phyloP scores from a whole-genome alignment of 352 stramenopile species.

The Pythium dissotocum region DNA sequence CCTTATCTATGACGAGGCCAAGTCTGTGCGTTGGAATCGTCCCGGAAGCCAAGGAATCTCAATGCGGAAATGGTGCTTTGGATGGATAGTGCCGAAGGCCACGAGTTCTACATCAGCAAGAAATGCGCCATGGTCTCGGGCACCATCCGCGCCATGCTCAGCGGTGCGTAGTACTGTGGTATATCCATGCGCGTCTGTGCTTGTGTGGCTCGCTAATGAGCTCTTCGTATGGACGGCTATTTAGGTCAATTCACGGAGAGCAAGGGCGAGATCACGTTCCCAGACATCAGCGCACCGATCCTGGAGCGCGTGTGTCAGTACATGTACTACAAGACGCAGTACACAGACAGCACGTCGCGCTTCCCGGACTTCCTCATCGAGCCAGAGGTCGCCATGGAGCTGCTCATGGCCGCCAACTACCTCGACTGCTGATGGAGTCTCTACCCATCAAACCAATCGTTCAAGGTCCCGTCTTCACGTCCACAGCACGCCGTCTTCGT shows the following conservation, averaged over 20 bases:
- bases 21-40: background rate
- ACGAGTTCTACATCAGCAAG: constrained; percentile 94
- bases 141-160: constrained; percentile 97
- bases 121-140: constrained; percentile 94
- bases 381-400: constrained; percentile 96
- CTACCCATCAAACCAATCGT: background rate
- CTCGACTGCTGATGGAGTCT: constrained; percentile 84
- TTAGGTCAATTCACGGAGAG: constrained; percentile 91
- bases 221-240: background rate
- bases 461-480: background rate
- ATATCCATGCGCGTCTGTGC: background rate
- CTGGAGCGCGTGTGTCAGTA: constrained; percentile 98
- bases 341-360: constrained; percentile 92
- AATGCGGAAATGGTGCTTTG: background rate
- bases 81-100: constrained; percentile 88
- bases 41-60: constrained; percentile 15
- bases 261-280: constrained; percentile 97
- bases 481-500: background rate
- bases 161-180: constrained; percentile 61
- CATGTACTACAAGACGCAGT: constrained; percentile 98
- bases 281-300: constrained; percentile 94
- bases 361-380: constrained; percentile 99
- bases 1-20: background rate
- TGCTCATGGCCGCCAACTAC: constrained; percentile 98
- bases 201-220: background rate